A percentile compares a stretch with the other conserved stretches of the same genome.
phyloP scores from a whole-genome alignment of 345 rosid genomes.

The Hypericum perforatum region DNA sequence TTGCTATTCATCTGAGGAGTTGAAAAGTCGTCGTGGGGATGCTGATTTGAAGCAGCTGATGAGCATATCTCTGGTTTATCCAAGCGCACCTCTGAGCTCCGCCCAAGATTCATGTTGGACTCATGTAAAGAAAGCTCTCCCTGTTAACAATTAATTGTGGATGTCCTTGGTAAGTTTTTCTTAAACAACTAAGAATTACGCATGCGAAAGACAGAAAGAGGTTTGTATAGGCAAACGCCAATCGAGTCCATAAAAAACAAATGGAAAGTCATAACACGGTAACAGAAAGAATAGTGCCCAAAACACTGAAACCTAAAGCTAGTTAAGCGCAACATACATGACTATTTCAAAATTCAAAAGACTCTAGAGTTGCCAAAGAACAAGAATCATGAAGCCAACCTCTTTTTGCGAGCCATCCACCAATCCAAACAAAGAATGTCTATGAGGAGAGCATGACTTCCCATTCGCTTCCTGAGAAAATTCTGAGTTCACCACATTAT shows the following conservation, averaged over 20 bases:
- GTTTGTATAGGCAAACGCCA: too few species aligned
- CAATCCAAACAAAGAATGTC: constrained; percentile 14
- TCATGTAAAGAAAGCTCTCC: constrained; percentile 13
- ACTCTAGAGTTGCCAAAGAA: background rate
- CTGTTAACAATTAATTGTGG: constrained; percentile 8
- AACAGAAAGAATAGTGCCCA: too few species aligned
- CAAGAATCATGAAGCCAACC: constrained; percentile 17
- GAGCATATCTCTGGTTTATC: constrained; percentile 19
- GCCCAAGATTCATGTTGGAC: constrained; percentile 24
- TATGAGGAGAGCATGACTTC: constrained; percentile 16
- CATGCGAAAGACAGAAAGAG: too few species aligned
- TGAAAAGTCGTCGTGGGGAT: constrained; percentile 19
- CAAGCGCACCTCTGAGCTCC: constrained; percentile 23
- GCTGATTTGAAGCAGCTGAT: constrained; percentile 22
- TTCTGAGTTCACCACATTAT: constrained; percentile 15
- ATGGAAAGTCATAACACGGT: too few species aligned
- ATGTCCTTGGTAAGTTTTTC: too few species aligned
- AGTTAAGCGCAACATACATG: too few species aligned
- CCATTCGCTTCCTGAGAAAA: constrained; percentile 13
- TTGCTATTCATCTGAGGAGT: constrained; percentile 26
- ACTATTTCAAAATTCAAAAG: too few species aligned
- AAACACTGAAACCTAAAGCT: too few species aligned
- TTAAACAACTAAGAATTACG: too few species aligned
- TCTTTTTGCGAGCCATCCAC: constrained; percentile 16
- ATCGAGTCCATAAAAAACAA: too few species aligned